Base-by-base conservation (phyloP, 2,329 filamentous ascomycete genomes). In the Akanthomyces dipterigenus region DNA sequence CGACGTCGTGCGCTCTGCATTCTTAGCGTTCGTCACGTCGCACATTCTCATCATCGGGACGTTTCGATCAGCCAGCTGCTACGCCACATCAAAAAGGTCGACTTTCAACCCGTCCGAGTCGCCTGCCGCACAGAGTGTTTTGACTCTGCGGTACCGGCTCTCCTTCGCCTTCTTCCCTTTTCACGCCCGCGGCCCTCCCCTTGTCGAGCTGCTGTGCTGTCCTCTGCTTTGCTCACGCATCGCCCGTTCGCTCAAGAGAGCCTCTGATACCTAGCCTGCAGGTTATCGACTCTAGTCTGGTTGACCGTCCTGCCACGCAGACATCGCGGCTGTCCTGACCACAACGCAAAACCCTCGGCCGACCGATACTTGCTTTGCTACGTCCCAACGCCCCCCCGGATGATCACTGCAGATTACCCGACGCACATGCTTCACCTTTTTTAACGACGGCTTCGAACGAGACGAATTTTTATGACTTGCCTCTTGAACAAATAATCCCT, bases 391-490 rank as follows among this genome's bases (percentile, higher is more conserved):
- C 4, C 9, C 18, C 16, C 9, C 20, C 46, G 40, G n/a, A 24
- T 24, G 24, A 22, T 46, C n/a, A n/a, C n/a, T 24, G 42, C 28
- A 34, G 24, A n/a, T 24, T 59, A 24, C 43, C 3, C 36, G 55
- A 48, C 55, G 34, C 31, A n/a, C 12, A 45, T 38, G 26, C 31
- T 26, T 43, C 38, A 18, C 43, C n/a, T 51, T 42, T 59, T n/a
- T 43, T 43, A 16, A 59, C 56, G 56, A 59, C 54, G n/a, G 20
- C 20, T 59, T 59, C 46, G 46, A 51, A 48, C 56, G 56, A 59
- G 45, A 59, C 56, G 56, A 59, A 20, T 59, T 59, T 59, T 51
- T 36, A 59, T 59, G 56, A 59, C 56, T 40, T 22, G 26, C 56
- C 24, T 51, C 56, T 36, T 59, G 36, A 59, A 50, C 56, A 18